These are phyloP conservation scores for Willaertia magna DNA, from an alignment of 208 protist species.

Conservation along the genomic window DNA sequence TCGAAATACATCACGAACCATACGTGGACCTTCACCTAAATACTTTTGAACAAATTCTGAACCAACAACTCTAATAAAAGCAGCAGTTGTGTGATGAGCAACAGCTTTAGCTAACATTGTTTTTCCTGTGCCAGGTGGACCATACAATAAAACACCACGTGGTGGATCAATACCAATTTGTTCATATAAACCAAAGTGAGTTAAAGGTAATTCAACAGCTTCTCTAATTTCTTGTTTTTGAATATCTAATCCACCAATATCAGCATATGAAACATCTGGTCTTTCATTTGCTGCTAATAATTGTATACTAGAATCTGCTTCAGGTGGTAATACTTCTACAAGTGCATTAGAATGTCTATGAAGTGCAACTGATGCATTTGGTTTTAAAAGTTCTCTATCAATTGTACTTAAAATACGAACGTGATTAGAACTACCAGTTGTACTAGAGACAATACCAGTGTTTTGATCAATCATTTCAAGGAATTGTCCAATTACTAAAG, in stretches of 20 bases:
- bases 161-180: slow-evolving; percentile 99
- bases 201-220: slow-evolving; percentile 98
- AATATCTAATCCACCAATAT: slow-evolving; percentile 97
- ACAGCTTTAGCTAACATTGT: slow-evolving; percentile 98
- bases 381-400: slow-evolving; percentile 94
- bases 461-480: slow-evolving; percentile 96
- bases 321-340: slow-evolving; percentile 90
- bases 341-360: slow-evolving; percentile 96
- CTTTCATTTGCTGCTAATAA: slow-evolving; percentile 74
- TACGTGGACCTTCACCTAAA: slow-evolving; percentile 97
- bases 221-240: slow-evolving; percentile 99
- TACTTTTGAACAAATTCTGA: slow-evolving; percentile 99
- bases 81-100: slow-evolving; percentile 94
- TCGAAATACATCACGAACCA: slow-evolving; percentile 96
- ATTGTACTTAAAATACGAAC: slow-evolving; percentile 92
- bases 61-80: slow-evolving; percentile 95
- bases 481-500: slow-evolving; percentile 98
- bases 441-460: slow-evolving; percentile 83
- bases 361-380: slow-evolving; percentile 94
- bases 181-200: slow-evolving; percentile 94
- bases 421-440: slow-evolving; percentile 91
- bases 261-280: slow-evolving; percentile 83
- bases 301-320: slow-evolving; percentile 93
- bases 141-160: slow-evolving; percentile 96
- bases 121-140: slow-evolving; percentile 70